Evolutionary conservation across 2,329 filamentous ascomycete genomes (phyloP).

Genomic region (Incumbomyces lentus): DNA sequence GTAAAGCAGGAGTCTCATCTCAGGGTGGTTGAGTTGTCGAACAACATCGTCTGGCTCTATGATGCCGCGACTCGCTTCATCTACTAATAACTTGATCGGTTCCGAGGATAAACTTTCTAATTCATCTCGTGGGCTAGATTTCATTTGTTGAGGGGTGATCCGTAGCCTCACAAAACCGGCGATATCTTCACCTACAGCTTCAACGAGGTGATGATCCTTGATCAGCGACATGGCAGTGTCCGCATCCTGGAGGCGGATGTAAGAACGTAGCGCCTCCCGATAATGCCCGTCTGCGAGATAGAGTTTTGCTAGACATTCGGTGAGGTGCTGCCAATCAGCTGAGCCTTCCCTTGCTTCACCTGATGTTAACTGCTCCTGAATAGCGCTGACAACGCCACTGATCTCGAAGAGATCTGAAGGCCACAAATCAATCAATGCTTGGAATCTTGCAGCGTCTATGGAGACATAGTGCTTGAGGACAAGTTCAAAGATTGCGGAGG

Average conservation of each 20-base stretch:
- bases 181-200: conserved; percentile 81
- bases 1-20: conserved; percentile 67
- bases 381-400: conserved; percentile 60
- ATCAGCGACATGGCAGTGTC: conserved; percentile 82
- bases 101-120: conserved; percentile 72
- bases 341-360: conserved; percentile 61
- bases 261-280: conserved; percentile 75
- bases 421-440: conserved; percentile 73
- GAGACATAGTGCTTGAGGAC: conserved; percentile 82
- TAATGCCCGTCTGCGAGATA: conserved; percentile 73
- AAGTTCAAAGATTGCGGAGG: conserved; percentile 75
- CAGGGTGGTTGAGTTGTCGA: conserved; percentile 58
- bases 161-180: conserved; percentile 77
- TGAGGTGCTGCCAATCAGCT: conserved; percentile 81
- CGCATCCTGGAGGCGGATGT: conserved; percentile 83
- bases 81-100: conserved; percentile 74
- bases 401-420: conserved; percentile 74
- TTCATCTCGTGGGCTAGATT: conserved; percentile 56
- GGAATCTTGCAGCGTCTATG: conserved; percentile 63
- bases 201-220: conserved; percentile 77
- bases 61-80: conserved; percentile 82
- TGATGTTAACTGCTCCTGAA: conserved; percentile 72
- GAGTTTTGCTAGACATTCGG: conserved; percentile 73
- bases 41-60: conserved; percentile 70
- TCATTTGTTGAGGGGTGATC: conserved; percentile 61